These are phyloP conservation scores for Coemansia sp. DNA, from an alignment of 192 early-diverging fungal species.

Conservation along the genomic window DNA sequence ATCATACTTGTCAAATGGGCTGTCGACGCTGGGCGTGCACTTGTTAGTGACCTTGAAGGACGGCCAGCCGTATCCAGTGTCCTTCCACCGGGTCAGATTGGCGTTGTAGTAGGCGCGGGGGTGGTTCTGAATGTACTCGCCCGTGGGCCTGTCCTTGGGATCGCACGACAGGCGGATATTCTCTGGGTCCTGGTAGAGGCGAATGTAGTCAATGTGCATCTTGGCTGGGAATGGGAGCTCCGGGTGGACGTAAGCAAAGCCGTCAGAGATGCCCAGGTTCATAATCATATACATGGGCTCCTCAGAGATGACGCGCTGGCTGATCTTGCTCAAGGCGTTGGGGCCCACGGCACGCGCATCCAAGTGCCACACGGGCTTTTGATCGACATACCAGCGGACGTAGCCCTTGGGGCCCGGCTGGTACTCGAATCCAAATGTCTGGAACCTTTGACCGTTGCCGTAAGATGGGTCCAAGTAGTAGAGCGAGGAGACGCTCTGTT, in stretches of 20 bases:
- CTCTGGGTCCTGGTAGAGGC: conserved; percentile 59
- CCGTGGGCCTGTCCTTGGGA: conserved; percentile 57
- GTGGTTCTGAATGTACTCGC: conserved; percentile 59
- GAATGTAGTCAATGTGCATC: conserved; percentile 62
- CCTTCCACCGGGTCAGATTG: conserved; percentile 53
- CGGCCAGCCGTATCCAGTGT: conserved; percentile 51
- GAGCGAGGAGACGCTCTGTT: conserved; percentile 56
- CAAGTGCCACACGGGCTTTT: conserved; percentile 50
- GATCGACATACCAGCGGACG: conserved; percentile 48
- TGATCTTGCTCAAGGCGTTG: conserved; percentile 48
- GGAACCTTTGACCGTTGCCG: conserved; percentile 38
- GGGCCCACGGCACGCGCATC: conserved; percentile 46
- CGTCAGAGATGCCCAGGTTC: conserved; percentile 55
- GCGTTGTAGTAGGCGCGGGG: conserved; percentile 59
- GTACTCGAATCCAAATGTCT: conserved; percentile 58
- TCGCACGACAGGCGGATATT: conserved; percentile 60
- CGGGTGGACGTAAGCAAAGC: conserved; percentile 52
- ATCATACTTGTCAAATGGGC: conserved; percentile 30
- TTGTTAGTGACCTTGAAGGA: conserved; percentile 51
- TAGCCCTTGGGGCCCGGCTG: conserved; percentile 50
- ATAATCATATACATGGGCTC: conserved; percentile 67
- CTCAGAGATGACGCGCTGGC: conserved; percentile 53
- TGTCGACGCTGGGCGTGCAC: conserved; percentile 37
- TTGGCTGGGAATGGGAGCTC: conserved; percentile 49
- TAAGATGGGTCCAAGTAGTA: conserved; percentile 40